Percentiles rank a stretch among this genome's conserved stretches.
Evolutionary conservation across 345 rosid genomes (phyloP).

Genomic region (Populus nigra): DNA sequence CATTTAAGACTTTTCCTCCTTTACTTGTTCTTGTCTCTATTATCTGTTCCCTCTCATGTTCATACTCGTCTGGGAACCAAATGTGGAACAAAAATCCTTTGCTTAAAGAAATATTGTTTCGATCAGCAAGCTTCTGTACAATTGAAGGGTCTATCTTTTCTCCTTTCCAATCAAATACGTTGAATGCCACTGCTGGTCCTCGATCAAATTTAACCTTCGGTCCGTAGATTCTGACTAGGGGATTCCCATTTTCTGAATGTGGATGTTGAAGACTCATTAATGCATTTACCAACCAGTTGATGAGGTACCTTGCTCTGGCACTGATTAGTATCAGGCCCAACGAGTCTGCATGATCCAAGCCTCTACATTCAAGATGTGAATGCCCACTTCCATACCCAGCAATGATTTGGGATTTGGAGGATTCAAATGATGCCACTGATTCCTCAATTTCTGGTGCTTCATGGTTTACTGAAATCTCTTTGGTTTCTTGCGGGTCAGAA

Average conservation of each 20-base stretch:
- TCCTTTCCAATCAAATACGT: constrained; percentile 86
- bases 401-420: background rate
- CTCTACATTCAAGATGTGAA: constrained; percentile 43
- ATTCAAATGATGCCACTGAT: constrained; percentile 19
- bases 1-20: background rate
- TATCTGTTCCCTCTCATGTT: constrained; percentile 28
- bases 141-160: constrained; percentile 60
- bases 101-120: constrained; percentile 56
- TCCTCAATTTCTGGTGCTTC: constrained; percentile 35
- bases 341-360: constrained; percentile 73
- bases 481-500: constrained; percentile 19
- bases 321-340: constrained; percentile 60
- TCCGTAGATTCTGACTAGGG: constrained; percentile 63
- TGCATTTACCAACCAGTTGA: constrained; percentile 74
- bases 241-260: constrained; percentile 33
- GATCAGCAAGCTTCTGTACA: constrained; percentile 74
- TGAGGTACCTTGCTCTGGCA: constrained; percentile 53
- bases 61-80: constrained; percentile 29
- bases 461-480: constrained; percentile 6
- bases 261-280: constrained; percentile 66
- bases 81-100: constrained; percentile 48
- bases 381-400: background rate
- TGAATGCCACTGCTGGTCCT: constrained; percentile 70
- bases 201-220: constrained; percentile 47
- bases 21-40: constrained; percentile 22